Conservation (phyloP, 2,329 filamentous ascomycete genomes). For the Aspergillus luchuensis region DNA sequence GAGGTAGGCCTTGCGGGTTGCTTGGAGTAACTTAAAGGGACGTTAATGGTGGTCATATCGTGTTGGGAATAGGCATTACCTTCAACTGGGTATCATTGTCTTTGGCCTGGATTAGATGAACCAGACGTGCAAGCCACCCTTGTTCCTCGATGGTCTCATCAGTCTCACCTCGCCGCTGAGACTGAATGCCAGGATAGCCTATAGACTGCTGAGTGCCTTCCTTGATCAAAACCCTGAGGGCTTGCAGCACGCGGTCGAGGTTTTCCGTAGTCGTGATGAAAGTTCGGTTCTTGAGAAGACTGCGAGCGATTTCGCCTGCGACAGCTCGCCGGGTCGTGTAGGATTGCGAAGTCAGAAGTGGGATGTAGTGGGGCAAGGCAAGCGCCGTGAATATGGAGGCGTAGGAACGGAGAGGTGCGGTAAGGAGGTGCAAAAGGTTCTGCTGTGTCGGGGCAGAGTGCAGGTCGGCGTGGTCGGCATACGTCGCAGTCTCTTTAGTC, state of each 20-base stretch:
- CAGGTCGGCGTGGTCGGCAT: slow-evolving; percentile 91
- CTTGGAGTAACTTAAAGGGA: slow-evolving; percentile 69
- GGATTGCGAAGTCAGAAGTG: slow-evolving; percentile 85
- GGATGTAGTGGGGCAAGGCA: slow-evolving; percentile 86
- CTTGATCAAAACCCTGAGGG: slow-evolving; percentile 87
- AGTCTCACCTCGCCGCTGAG: slow-evolving; percentile 79
- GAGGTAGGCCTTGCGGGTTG: slow-evolving; percentile 79
- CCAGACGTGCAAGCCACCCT: slow-evolving; percentile 89
- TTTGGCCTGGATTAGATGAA: slow-evolving; percentile 79
- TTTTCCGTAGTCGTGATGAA: slow-evolving; percentile 75
- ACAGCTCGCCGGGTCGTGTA: slow-evolving; percentile 90
- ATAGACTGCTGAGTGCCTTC: slow-evolving; percentile 84
- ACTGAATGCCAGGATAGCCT: slow-evolving; percentile 77
- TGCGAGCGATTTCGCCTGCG: slow-evolving; percentile 82
- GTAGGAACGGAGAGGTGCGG: slow-evolving; percentile 86
- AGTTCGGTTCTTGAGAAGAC: slow-evolving; percentile 79
- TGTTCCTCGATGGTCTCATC: slow-evolving; percentile 98
- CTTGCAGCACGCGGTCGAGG: slow-evolving; percentile 83
- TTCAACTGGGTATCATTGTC: slow-evolving; percentile 95
- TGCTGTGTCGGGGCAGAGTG: slow-evolving; percentile 86
- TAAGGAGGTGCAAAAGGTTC: slow-evolving; percentile 84
- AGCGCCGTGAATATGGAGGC: slow-evolving; percentile 94
- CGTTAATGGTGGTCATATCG: slow-evolving; percentile 18
- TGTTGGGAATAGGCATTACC: slow-evolving; percentile 36
- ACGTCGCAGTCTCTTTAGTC: slow-evolving; percentile 80